Conservation (phyloP, 202 grass and related monocot species). For the Cymbopogon flexuosus region DNA sequence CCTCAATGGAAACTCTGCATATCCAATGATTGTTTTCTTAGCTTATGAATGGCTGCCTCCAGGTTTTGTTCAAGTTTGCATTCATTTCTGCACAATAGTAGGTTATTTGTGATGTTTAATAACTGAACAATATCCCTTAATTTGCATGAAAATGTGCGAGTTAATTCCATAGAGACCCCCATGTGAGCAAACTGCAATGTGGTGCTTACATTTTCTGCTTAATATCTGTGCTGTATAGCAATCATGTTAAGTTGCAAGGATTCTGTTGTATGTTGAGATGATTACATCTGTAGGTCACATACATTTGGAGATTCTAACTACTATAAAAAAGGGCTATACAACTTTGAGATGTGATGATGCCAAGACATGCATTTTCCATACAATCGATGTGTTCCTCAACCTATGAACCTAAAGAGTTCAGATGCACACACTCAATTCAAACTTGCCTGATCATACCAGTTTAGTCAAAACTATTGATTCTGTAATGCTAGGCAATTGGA, state of each 20-base stretch:
- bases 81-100: conserved; percentile 4
- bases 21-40: not conserved
- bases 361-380: conserved; percentile 1
- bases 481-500: not conserved
- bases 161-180: not conserved
- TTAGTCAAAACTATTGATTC: not conserved
- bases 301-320: not conserved
- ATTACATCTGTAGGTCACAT: not conserved
- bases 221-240: not conserved
- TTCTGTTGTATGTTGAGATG: conserved; percentile 11
- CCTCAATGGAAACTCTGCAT: not conserved
- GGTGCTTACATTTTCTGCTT: not conserved
- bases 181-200: not conserved
- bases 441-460: not conserved
- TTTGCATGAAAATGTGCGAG: not conserved
- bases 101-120: conserved; percentile 18
- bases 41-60: not conserved
- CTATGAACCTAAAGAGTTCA: not conserved
- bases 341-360: not conserved
- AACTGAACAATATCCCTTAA: conserved; percentile 1
- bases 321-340: not conserved
- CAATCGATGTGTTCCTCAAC: not conserved
- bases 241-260: not conserved
- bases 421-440: not conserved
- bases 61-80: not conserved